Base-by-base conservation (phyloP, 208 protist genomes). In the Crithidia brevicula region DNA sequence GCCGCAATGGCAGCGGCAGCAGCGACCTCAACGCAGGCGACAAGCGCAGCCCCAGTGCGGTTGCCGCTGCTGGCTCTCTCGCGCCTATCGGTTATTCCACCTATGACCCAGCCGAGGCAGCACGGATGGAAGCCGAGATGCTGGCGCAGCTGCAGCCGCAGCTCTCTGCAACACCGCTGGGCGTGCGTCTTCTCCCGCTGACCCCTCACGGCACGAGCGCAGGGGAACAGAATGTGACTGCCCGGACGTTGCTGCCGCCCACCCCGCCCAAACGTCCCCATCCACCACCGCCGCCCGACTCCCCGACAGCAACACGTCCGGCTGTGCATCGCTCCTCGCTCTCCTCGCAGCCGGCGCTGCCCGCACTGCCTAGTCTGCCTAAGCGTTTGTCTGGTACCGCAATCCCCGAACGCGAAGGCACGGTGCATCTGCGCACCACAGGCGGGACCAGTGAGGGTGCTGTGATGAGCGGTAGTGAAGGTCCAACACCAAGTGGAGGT, bases 41-140 rank as follows among this genome's bases (percentile, higher is more conserved):
- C 1, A 42, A 7, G 15, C 36, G 36, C 36, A 7, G 8, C 36
- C 15, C 36, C 36, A 7, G 36, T 40, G 36, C 10, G 8, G 36
- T 6, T 16, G 28, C 62, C 3, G 45, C 56, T 15, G 52, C 22
- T 27, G 57, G 60, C 43, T 31, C 71, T 1, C 22, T 54, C 18
- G 45, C 64, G 27, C 42, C 72, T 3, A 45, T 72, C 30, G 59
- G 53, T 40, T 87, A 86, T 49, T 87, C 86, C n/a, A 84, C 86
- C 33, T 88, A 88, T 72, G 45, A 38, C 33, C 0, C 43, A n/a
- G 56, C 64, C n/a, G 58, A 69, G 16, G 23, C 49, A 56, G 76
- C 30, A 25, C 20, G 56, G 22, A 64, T 51, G 10, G 59, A 72
- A 22, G 56, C 50, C 34, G 64, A 68, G 43, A 27, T 63, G 34